phyloP scores from a whole-genome alignment of 1,284 basidiomycete genomes.

The Rhodotorula mucilaginosa region DNA sequence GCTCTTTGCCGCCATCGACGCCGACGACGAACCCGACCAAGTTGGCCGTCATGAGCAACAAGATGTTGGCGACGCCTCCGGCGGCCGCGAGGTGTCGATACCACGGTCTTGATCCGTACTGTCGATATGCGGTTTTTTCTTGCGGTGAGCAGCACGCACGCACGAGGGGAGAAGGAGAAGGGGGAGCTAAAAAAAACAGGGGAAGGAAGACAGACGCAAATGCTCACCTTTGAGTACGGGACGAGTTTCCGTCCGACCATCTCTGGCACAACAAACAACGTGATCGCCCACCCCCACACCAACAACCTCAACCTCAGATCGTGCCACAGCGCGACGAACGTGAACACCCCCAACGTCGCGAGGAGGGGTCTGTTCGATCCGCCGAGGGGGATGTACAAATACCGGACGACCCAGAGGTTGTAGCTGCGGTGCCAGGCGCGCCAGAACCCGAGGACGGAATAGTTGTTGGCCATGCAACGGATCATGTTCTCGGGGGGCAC shows the following conservation, averaged over 20 bases:
- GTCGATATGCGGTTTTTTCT: neutral
- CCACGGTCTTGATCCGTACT: slow-evolving; percentile 72
- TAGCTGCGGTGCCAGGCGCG: slow-evolving; percentile 93
- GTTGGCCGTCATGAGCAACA: slow-evolving; percentile 91
- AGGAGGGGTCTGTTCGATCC: slow-evolving; percentile 64
- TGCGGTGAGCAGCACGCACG: no score
- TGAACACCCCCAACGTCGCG: slow-evolving; percentile 80
- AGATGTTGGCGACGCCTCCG: slow-evolving; percentile 79
- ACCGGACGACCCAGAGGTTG: slow-evolving; percentile 94
- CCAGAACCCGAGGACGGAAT: slow-evolving; percentile 92
- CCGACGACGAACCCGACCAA: slow-evolving; percentile 94
- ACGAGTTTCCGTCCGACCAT: slow-evolving; percentile 57
- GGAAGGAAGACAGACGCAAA: neutral
- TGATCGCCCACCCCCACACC: slow-evolving; percentile 96
- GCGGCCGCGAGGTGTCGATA: slow-evolving; percentile 81
- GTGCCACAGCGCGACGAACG: slow-evolving; percentile 99
- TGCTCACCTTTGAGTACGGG: slow-evolving; percentile 32
- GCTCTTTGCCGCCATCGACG: slow-evolving; percentile 72
- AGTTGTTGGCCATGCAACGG: slow-evolving; percentile 97
- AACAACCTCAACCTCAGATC: slow-evolving; percentile 84
- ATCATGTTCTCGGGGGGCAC: slow-evolving; percentile 99
- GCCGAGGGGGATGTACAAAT: slow-evolving; percentile 92
- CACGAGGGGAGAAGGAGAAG: neutral
- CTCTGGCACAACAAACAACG: slow-evolving; percentile 87
- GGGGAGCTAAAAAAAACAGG: neutral